Conservation (phyloP, 495 filamentous ascomycete genomes). For the Xylaria grammica region DNA sequence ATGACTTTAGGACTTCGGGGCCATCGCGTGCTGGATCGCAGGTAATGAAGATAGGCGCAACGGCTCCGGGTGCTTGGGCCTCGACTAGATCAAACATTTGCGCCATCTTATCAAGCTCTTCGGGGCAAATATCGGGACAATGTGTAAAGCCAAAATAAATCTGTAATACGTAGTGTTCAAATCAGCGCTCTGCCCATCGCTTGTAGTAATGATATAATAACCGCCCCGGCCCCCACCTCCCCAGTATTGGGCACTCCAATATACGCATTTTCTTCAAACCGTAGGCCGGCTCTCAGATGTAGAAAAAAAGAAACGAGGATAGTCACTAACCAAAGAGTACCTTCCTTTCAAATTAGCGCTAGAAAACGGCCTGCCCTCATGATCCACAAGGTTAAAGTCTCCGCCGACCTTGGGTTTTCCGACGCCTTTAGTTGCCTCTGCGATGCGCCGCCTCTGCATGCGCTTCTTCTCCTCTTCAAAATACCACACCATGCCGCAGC, state of each 20-base stretch:
- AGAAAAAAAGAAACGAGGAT: background rate
- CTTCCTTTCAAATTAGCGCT: constrained; percentile 83
- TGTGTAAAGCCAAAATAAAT: constrained; percentile 99
- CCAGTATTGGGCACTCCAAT: background rate
- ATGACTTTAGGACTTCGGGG: constrained; percentile 80
- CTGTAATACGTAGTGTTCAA: constrained; percentile 33
- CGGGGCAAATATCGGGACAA: constrained; percentile 98
- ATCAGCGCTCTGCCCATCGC: constrained; percentile 8
- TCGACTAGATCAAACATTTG: constrained; percentile 84
- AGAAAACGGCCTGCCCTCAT: constrained; percentile 76
- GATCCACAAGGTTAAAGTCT: constrained; percentile 78
- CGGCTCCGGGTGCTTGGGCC: constrained; percentile 42
- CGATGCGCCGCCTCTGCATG: constrained; percentile 82
- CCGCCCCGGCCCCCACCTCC: too few species aligned
- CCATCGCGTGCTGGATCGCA: constrained; percentile 93
- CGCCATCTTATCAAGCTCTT: constrained; percentile 99
- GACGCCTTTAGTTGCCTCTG: constrained; percentile 89
- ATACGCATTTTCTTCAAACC: background rate
- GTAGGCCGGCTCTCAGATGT: background rate
- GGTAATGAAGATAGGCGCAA: constrained; percentile 84
- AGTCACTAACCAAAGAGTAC: constrained; percentile 68
- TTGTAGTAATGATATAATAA: background rate
- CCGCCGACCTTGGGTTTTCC: constrained; percentile 94
- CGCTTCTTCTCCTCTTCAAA: constrained; percentile 90
- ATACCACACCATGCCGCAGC: constrained; percentile 79